Base-by-base conservation (phyloP, 768 basidiomycete genomes). In the Pleurotus citrinopileatus region DNA sequence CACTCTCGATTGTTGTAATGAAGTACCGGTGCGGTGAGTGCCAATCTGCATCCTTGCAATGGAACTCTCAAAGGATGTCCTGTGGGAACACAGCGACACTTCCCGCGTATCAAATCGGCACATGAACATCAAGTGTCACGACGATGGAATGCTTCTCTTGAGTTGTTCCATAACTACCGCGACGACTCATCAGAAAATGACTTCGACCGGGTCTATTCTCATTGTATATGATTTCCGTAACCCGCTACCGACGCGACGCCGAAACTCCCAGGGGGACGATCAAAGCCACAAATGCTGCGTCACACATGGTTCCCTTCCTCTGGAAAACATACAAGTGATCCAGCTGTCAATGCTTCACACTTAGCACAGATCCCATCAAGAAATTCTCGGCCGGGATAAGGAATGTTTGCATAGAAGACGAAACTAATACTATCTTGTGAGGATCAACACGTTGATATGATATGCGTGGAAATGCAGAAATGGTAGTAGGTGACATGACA, bases 1-100 rank as follows among this genome's bases (percentile, higher is more conserved):
- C 34, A 36, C 32, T 47, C 34, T 19, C 48, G 15, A 37, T 37
- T 51, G 48, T 51, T 51, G 48, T 51, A 51, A 51, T 51, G 48
- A 15, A 51, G 27, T 15, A n/a, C 38, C 7, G 20, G 20, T 15
- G 20, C 15, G 26, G 45, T 23, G 20, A 26, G 9, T 44, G 27
- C 26, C n/a, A 20, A 23, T 15, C 10, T 40, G 27, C 45, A 32
- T 47, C 45, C 28, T 47, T 47, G 27, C 27, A 47, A 47, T 47
- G 45, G 45, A 47, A 47, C 27, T 47, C n/a, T n/a, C n/a, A 19
- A 28, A 26, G 45, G n/a, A 28, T 15, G n/a, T 12, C 27, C 22
- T 9, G n/a, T n/a, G n/a, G n/a, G n/a, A n/a, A n/a, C n/a, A n/a
- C n/a, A n/a, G n/a, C n/a, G n/a, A n/a, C n/a, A n/a, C n/a, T n/a